Percentiles rank a stretch among this genome's conserved stretches.
Conservation (phyloP, 306 rosid genomes). For the Citrullus colocynthis region DNA sequence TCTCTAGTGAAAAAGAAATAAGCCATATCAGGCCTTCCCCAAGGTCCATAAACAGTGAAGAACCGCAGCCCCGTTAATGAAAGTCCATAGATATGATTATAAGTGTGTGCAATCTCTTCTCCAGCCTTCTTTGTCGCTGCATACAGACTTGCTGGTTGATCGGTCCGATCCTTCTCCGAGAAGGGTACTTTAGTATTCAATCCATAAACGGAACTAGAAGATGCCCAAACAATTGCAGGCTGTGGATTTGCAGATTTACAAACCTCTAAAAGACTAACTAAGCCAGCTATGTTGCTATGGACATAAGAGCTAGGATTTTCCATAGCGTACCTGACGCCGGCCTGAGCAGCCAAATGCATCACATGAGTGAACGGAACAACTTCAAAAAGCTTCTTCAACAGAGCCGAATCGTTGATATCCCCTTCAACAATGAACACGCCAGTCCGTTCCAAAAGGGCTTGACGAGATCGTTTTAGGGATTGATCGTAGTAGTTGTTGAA, state of each 20-base stretch:
- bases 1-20: constrained; percentile 85
- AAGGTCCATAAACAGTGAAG: constrained; percentile 95
- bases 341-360: constrained; percentile 97
- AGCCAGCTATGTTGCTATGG: constrained; percentile 90
- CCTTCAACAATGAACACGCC: constrained; percentile 95
- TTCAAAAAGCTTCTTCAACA: constrained; percentile 76
- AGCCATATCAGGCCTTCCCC: constrained; percentile 99
- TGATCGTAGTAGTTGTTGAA: constrained; percentile 89
- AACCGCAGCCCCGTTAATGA: constrained; percentile 82
- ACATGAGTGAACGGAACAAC: constrained; percentile 90
- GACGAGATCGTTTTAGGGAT: constrained; percentile 69
- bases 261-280: constrained; percentile 80
- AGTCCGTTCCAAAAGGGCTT: constrained; percentile 55
- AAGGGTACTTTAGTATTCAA: constrained; percentile 89
- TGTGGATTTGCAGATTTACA: constrained; percentile 78
- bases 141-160: constrained; percentile 88
- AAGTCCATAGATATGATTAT: constrained; percentile 85
- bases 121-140: constrained; percentile 99
- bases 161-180: constrained; percentile 79
- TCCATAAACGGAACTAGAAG: constrained; percentile 91
- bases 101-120: constrained; percentile 92
- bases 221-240: constrained; percentile 96
- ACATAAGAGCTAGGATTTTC: constrained; percentile 92
- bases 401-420: constrained; percentile 64
- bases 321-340: constrained; percentile 99